Percentiles rank a stretch among this genome's conserved stretches.
Conservation (phyloP, 495 filamentous ascomycete species). For the Daldinia caldariorum region DNA sequence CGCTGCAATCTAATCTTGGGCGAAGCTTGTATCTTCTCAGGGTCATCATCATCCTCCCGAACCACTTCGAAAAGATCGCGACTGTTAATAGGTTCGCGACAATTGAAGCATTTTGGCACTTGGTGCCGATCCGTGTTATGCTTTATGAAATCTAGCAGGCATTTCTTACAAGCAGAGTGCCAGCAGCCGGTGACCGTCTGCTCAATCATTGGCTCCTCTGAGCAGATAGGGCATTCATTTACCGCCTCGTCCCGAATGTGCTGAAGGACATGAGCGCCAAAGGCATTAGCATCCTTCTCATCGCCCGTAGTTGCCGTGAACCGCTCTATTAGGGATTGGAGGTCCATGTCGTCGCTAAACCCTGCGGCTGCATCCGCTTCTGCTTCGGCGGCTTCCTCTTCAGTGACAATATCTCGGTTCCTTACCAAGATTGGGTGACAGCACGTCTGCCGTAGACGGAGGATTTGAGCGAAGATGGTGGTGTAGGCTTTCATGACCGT, state of each 20-base stretch:
- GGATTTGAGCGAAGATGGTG: slow-evolving; percentile 95
- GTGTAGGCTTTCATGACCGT: slow-evolving; percentile 94
- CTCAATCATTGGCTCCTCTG: slow-evolving; percentile 92
- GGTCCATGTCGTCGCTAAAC: slow-evolving; percentile 95
- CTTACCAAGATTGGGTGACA: slow-evolving; percentile 91
- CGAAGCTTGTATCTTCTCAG: slow-evolving; percentile 52
- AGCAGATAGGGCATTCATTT: slow-evolving; percentile 93
- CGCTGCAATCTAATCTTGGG: slow-evolving; percentile 83
- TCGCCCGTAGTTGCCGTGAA: slow-evolving; percentile 77
- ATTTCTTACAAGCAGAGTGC: slow-evolving; percentile 95
- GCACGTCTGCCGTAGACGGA: slow-evolving; percentile 92
- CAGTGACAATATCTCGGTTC: slow-evolving; percentile 82
- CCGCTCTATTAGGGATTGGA: slow-evolving; percentile 81
- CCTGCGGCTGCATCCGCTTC: slow-evolving; percentile 82
- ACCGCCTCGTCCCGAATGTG: slow-evolving; percentile 90
- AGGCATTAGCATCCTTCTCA: slow-evolving; percentile 72
- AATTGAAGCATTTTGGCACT: slow-evolving; percentile 85
- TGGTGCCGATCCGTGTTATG: slow-evolving; percentile 82
- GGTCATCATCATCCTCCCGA: slow-evolving; percentile 57
- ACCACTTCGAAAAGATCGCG: slow-evolving; percentile 93
- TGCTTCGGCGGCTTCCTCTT: slow-evolving; percentile 85
- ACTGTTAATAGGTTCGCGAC: slow-evolving; percentile 80
- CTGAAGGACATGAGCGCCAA: slow-evolving; percentile 84
- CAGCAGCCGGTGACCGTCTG: slow-evolving; percentile 95
- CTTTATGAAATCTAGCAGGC: slow-evolving; percentile 83